A percentile compares a stretch with the other conserved stretches of the same genome.
Conservation (phyloP, 306 rosid species). For the Fragaria iinumae region DNA sequence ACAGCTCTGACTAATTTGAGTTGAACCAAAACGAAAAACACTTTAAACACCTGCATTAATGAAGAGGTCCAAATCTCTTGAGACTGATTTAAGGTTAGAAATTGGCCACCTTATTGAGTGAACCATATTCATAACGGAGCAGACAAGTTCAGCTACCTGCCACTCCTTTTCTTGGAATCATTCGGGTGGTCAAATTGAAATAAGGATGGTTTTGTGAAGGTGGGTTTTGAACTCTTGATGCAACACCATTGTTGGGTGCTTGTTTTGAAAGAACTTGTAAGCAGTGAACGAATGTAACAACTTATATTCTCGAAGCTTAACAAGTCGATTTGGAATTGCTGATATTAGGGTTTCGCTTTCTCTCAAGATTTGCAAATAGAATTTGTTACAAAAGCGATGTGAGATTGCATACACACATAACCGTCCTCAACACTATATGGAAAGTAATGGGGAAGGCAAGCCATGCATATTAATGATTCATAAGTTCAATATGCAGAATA, state of each 20-base stretch:
- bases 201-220: neutral
- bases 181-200: neutral
- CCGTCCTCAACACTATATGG: slow-evolving; percentile 16
- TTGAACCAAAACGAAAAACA: neutral
- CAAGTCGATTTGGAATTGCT: no score
- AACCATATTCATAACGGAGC: neutral
- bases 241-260: neutral
- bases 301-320: no score
- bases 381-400: neutral
- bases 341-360: neutral
- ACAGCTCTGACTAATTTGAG: neutral
- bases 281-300: neutral
- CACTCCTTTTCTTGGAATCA: neutral
- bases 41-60: neutral
- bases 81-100: slow-evolving; percentile 1
- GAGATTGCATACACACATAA: neutral
- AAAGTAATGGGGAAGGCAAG: slow-evolving; percentile 20
- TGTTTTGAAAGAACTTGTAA: neutral
- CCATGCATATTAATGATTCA: slow-evolving; percentile 5
- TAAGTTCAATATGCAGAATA: neutral
- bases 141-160: neutral
- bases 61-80: neutral
- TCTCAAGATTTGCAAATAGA: neutral
- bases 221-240: neutral
- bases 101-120: neutral